phyloP scores from a whole-genome alignment of 1,284 basidiomycete genomes.

The Apiotrichum montevideense region DNA sequence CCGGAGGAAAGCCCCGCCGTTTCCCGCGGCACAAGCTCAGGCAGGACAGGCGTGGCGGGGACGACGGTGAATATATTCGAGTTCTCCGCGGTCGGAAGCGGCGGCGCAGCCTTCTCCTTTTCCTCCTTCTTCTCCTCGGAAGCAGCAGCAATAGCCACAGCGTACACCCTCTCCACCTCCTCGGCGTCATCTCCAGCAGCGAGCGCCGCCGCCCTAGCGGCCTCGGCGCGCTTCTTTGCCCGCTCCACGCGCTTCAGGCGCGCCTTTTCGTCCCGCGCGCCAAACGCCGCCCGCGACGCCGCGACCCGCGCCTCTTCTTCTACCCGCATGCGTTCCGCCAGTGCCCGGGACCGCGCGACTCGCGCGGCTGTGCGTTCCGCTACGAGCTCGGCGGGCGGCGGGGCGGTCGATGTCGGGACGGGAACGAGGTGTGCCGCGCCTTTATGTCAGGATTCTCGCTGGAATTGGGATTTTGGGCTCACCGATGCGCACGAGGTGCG shows the following conservation, averaged over 20 bases:
- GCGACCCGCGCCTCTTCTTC: slow-evolving; percentile 51
- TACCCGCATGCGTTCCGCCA: slow-evolving; percentile 8
- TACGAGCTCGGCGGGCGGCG: slow-evolving; percentile 55
- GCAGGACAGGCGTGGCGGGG: slow-evolving; percentile 11
- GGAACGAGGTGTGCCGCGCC: slow-evolving; percentile 72
- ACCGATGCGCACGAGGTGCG: slow-evolving; percentile 76
- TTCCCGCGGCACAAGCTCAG: slow-evolving; percentile 9
- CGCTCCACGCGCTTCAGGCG: slow-evolving; percentile 62
- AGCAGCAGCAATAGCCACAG: slow-evolving; percentile 1
- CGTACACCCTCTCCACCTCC: slow-evolving; percentile 4
- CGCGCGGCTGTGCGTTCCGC: slow-evolving; percentile 37
- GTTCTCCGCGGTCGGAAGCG: slow-evolving; percentile 11
- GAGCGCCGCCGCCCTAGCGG: slow-evolving; percentile 28
- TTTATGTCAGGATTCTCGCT: slow-evolving; percentile 36
- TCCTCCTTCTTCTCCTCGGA: neutral
- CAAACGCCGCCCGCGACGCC: slow-evolving; percentile 37
- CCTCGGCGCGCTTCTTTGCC: slow-evolving; percentile 49
- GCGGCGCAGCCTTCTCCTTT: neutral
- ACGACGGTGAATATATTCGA: slow-evolving; percentile 26
- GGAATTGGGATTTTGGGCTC: neutral
- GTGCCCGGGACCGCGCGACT: slow-evolving; percentile 18
- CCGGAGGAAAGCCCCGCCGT: slow-evolving; percentile 21
- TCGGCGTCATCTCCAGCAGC: slow-evolving; percentile 10
- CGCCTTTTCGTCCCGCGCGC: slow-evolving; percentile 53
- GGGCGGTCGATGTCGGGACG: slow-evolving; percentile 56